Base-by-base conservation (phyloP, 2,329 filamentous ascomycete genomes). In the Pestalotiopsis sp. region DNA sequence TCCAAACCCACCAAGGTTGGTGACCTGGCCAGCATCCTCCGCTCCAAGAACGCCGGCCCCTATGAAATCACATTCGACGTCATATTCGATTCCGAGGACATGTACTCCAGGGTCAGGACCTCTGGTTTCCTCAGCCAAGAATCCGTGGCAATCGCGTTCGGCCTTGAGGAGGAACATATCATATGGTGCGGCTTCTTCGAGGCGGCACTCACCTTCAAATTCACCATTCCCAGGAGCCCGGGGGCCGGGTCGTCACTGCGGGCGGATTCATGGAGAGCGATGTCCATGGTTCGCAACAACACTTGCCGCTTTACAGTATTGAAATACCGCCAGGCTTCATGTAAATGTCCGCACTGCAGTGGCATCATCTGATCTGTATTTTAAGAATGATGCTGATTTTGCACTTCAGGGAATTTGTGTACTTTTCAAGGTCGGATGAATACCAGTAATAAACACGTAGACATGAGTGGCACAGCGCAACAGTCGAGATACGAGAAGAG, bases 161-260 rank as follows among this genome's bases (percentile, higher is more conserved):
- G 71, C 0, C 62, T 81, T 1, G 1, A 62, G 0, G 58, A 70
- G 6, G 64, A 74, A 1, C 75, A 82, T 0, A 76, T 83, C 5
- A 63, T 82, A 0, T 82, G 80, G 79, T 73, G 74, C 38, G 80
- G 80, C 0, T 82, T 80, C 70, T 86, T 82, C 67, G 82, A 85
- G 1, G 81, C 80, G 1, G 85, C 84, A 0, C 72, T 80, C 66
- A 83, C 83, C 0, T 87, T 82, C 74, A 86, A 86, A 66, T 80
- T 77, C 9, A 85, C 82, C 1, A 80, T 85, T n/a, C 73, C 74
- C 12, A 71, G 74, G 4, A 70, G 71, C 17, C 67, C 14, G 68
- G 23, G 17, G 75, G 75, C 5, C 72, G 67, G 64, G 67, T 63
- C 12, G 67, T 39, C 0, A 56, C 73, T 2, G 72, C 72, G 7